Conservation (phyloP, 164 flowering plant genomes). For the Kalanchoe fedtschenkoi region DNA sequence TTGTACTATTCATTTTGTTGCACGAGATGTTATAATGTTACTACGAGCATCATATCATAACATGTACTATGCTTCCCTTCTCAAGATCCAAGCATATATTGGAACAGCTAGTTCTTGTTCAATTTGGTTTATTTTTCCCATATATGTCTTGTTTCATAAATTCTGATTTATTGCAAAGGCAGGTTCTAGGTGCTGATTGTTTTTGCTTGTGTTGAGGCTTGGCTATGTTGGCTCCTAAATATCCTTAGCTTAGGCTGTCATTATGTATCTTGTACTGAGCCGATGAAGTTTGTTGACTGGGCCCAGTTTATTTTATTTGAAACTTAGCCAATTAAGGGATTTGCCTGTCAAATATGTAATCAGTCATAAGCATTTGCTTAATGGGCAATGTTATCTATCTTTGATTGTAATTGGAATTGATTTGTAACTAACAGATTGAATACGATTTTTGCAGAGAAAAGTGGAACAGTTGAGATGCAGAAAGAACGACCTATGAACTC, state of each 20-base stretch:
- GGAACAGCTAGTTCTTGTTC: background rate
- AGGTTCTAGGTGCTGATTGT: background rate
- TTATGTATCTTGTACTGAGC: background rate
- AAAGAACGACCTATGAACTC: conserved; percentile 29
- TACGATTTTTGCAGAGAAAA: conserved; percentile 25
- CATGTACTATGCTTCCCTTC: too few species aligned
- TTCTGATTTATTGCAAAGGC: background rate
- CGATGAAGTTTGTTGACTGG: too few species aligned
- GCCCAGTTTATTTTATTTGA: background rate
- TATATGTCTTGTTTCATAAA: background rate
- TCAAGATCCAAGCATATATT: background rate
- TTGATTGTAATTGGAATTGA: background rate
- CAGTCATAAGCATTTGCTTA: background rate
- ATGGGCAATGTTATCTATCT: background rate
- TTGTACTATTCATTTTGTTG: background rate
- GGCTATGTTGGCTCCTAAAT: background rate
- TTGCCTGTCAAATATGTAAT: background rate
- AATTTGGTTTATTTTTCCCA: background rate
- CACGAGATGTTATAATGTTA: background rate
- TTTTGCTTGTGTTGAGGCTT: background rate
- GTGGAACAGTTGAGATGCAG: conserved; percentile 32
- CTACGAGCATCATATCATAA: background rate
- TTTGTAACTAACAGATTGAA: background rate
- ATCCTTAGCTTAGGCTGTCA: background rate
- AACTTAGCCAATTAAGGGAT: background rate